Conservation (phyloP, 768 basidiomycete species). For the Lentinula aciculospora region DNA sequence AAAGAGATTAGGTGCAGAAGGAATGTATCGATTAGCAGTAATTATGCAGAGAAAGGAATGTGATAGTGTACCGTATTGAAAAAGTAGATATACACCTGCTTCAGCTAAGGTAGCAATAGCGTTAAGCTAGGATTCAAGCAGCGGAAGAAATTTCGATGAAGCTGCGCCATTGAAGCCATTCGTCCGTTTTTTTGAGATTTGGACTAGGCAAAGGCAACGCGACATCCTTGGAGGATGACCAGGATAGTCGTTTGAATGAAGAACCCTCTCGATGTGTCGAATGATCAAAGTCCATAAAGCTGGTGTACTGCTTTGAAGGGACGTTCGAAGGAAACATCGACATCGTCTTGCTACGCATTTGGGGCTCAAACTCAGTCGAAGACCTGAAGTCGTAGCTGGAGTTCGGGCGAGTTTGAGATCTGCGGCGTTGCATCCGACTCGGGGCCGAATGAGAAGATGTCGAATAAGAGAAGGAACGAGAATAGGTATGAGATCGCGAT, state of each 20-base stretch:
- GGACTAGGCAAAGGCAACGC: background rate
- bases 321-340: conserved; percentile 2
- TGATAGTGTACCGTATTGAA: background rate
- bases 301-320: background rate
- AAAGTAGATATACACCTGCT: background rate
- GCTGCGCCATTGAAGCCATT: background rate
- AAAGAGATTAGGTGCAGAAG: background rate
- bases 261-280: background rate
- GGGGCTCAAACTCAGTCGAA: background rate
- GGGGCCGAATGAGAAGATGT: background rate
- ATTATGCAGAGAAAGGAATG: background rate
- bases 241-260: background rate
- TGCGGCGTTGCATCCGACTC: background rate
- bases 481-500: background rate
- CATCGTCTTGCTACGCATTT: background rate
- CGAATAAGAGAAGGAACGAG: background rate
- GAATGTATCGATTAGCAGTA: background rate
- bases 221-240: background rate
- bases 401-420: background rate
- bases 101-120: background rate
- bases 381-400: background rate
- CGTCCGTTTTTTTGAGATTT: background rate
- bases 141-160: background rate
- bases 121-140: background rate
- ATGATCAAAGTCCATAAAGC: conserved; percentile 4